phyloP scores from a whole-genome alignment of 108 stramenopile species.

The Chaetoceros tenuissimus region DNA sequence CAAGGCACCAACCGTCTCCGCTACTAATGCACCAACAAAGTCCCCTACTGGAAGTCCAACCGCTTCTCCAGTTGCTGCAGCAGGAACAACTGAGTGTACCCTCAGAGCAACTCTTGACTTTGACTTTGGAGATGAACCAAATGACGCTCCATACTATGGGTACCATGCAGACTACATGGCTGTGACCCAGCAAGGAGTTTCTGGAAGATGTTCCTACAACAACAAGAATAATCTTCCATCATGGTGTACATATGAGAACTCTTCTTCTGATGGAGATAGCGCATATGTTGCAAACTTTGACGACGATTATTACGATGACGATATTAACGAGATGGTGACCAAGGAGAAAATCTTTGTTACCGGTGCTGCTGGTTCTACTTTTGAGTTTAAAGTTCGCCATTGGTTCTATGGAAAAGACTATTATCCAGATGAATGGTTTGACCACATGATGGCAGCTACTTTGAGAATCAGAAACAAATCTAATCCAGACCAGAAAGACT shows the following conservation, averaged over 20 bases:
- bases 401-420: not conserved
- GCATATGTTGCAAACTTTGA: not conserved
- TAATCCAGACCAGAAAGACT: not conserved
- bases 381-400: not conserved
- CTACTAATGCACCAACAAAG: slow-evolving; percentile 12
- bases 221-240: not conserved
- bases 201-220: not conserved
- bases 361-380: not conserved
- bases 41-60: not conserved
- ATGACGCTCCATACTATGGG: not conserved
- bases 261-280: not conserved
- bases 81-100: not conserved
- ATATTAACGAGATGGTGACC: not conserved
- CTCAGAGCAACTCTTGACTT: not conserved
- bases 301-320: not conserved
- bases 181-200: not conserved
- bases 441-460: not conserved
- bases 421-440: not conserved
- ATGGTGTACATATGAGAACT: not conserved
- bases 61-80: not conserved
- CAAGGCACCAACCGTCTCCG: slow-evolving; percentile 4
- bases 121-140: not conserved
- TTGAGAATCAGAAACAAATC: not conserved
- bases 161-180: not conserved
- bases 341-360: not conserved